phyloP scores from a whole-genome alignment of 2,329 filamentous ascomycete species.

The Aspergillus sp. region DNA sequence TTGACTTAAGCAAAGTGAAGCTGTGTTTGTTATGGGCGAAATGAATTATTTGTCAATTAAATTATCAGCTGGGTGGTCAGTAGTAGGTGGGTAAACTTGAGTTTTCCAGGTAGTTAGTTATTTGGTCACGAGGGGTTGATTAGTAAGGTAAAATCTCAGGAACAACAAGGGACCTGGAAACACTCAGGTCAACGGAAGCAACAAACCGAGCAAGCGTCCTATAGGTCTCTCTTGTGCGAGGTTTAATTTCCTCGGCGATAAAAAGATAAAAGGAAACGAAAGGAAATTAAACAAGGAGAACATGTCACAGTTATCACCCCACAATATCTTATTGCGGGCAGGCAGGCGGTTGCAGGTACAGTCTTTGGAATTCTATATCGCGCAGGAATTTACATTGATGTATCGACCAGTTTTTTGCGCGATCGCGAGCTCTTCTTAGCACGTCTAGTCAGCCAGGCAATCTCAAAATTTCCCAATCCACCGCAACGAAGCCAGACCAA shows the following conservation, averaged over 20 bases:
- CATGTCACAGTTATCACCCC: conserved; percentile 9
- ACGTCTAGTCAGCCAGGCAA: not conserved
- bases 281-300: not conserved
- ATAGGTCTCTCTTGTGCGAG: not conserved
- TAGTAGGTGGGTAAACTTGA: not conserved
- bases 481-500: not conserved
- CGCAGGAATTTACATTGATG: not conserved
- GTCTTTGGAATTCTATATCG: not conserved
- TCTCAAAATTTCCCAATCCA: not conserved
- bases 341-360: conserved; percentile 15
- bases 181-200: not conserved
- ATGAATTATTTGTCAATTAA: not conserved
- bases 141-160: not conserved
- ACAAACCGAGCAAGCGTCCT: not conserved
- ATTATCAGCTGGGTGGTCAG: not conserved
- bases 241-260: not conserved
- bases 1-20: not conserved
- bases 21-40: not conserved
- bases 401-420: not conserved
- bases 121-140: not conserved
- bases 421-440: conserved; percentile 9
- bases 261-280: not conserved
- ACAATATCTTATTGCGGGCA: conserved; percentile 1
- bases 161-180: not conserved
- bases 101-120: not conserved